Percentiles rank a stretch among this genome's conserved stretches.
Conservation (phyloP, 768 basidiomycete genomes). For the Sistotremastrum niveocremeum region DNA sequence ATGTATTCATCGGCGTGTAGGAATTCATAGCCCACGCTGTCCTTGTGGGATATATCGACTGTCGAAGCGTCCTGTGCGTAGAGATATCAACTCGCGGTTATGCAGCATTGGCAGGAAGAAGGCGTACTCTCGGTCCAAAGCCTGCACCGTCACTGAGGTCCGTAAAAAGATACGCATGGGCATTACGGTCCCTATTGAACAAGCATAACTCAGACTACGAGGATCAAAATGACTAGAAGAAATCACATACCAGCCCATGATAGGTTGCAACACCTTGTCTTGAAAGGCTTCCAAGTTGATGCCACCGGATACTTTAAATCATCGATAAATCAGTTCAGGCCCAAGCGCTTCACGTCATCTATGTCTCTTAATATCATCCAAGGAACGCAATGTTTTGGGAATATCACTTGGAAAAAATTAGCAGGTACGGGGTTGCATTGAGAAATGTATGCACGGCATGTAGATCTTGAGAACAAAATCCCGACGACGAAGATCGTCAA, state of each 20-base stretch:
- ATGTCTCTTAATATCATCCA: too few relatives aligned
- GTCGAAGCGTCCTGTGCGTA: conserved; percentile 13
- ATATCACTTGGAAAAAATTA: too few relatives aligned
- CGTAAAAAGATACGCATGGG: conserved; percentile 22
- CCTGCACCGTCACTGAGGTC: conserved; percentile 20
- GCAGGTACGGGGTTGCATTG: too few relatives aligned
- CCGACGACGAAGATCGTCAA: too few relatives aligned
- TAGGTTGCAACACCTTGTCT: conserved; percentile 21
- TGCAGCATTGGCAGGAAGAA: too few relatives aligned
- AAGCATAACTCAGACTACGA: background rate
- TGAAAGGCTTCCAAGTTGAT: conserved; percentile 21
- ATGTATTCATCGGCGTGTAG: conserved; percentile 6
- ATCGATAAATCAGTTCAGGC: conserved; percentile 12
- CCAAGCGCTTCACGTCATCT: too few relatives aligned
- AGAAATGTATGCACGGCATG: too few relatives aligned
- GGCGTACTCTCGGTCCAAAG: conserved; percentile 18
- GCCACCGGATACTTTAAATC: conserved; percentile 21
- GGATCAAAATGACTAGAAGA: background rate
- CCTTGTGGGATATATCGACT: conserved; percentile 6
- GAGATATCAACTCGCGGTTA: too few relatives aligned
- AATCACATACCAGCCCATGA: conserved; percentile 17
- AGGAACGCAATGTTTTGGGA: too few relatives aligned
- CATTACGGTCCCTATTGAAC: conserved; percentile 13
- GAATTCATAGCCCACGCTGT: too few relatives aligned
- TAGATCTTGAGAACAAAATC: too few relatives aligned